Evolutionary conservation across 2,329 filamentous ascomycete genomes (phyloP).

Genomic region (Clarireedia hainanense): DNA sequence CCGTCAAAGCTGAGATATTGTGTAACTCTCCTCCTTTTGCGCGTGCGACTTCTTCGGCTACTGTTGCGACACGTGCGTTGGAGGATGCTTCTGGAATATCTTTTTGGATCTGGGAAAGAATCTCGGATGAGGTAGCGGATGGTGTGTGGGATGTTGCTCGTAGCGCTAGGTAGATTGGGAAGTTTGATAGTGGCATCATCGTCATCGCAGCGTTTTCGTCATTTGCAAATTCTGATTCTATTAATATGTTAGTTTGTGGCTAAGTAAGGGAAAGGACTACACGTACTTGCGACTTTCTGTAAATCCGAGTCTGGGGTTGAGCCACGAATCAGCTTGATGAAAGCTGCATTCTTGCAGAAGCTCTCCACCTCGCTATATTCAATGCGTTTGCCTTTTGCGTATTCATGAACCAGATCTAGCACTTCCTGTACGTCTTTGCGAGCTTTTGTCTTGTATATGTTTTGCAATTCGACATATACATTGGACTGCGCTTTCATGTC

Average conservation of each 20-base stretch:
- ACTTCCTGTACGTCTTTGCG: conserved; percentile 72
- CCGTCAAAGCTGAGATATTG: conserved; percentile 80
- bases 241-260: conserved; percentile 23
- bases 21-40: conserved; percentile 82
- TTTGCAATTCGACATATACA: conserved; percentile 85
- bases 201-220: conserved; percentile 41
- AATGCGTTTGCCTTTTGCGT: conserved; percentile 44
- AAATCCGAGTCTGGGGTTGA: conserved; percentile 15
- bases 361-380: conserved; percentile 71
- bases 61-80: conserved; percentile 43
- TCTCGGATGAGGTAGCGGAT: conserved; percentile 42
- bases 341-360: conserved; percentile 92
- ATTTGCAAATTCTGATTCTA: conserved; percentile 47
- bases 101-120: conserved; percentile 40
- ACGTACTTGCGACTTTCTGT: conserved; percentile 22
- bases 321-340: conserved; percentile 74
- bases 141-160: conserved; percentile 42
- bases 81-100: conserved; percentile 40
- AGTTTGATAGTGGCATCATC: conserved; percentile 42
- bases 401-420: conserved; percentile 50
- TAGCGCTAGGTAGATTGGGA: conserved; percentile 63
- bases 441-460: conserved; percentile 86
- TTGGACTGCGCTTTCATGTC: conserved; percentile 96
- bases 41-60: conserved; percentile 61
- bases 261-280: not conserved